Evolutionary conservation across 768 basidiomycete species (phyloP).

Genomic region (Crepidotus variabilis): DNA sequence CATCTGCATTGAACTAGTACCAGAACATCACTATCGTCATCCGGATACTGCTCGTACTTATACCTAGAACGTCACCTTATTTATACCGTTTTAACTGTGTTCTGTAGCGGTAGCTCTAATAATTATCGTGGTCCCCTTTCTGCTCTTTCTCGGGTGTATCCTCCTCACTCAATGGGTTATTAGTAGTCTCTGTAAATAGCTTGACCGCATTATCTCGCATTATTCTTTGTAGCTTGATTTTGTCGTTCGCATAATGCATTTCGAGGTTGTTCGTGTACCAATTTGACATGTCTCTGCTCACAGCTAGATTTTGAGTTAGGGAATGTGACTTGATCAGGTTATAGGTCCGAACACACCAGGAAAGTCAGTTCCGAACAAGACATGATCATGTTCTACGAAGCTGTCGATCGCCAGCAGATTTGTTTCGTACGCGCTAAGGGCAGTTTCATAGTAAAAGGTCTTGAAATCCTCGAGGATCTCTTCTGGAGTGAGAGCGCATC

Average conservation of each 20-base stretch:
- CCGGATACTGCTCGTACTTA: too few species aligned
- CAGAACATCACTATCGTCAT: too few species aligned
- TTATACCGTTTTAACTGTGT: neutral
- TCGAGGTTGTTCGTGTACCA: constrained; percentile 63
- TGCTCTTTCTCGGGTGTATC: neutral
- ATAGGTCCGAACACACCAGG: constrained; percentile 47
- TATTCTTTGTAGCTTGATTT: constrained; percentile 37
- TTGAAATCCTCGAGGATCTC: constrained; percentile 69
- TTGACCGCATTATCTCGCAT: constrained; percentile 46
- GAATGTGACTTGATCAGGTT: neutral
- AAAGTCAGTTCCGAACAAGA: constrained; percentile 76
- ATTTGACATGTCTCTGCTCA: constrained; percentile 45
- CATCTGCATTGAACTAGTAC: neutral
- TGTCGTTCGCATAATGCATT: constrained; percentile 40
- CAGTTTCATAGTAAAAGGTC: constrained; percentile 73
- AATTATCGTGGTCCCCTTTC: neutral
- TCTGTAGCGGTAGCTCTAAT: neutral
- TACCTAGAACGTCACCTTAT: too few species aligned
- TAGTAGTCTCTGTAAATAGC: constrained; percentile 37
- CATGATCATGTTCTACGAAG: constrained; percentile 44
- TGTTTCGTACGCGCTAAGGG: constrained; percentile 54
- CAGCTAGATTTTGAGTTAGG: constrained; percentile 36
- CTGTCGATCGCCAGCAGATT: constrained; percentile 47
- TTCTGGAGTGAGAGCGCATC: constrained; percentile 55
- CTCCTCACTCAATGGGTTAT: too few species aligned